phyloP scores from a whole-genome alignment of 176 grass and related monocot genomes.

The Bothriochloa decipiens region DNA sequence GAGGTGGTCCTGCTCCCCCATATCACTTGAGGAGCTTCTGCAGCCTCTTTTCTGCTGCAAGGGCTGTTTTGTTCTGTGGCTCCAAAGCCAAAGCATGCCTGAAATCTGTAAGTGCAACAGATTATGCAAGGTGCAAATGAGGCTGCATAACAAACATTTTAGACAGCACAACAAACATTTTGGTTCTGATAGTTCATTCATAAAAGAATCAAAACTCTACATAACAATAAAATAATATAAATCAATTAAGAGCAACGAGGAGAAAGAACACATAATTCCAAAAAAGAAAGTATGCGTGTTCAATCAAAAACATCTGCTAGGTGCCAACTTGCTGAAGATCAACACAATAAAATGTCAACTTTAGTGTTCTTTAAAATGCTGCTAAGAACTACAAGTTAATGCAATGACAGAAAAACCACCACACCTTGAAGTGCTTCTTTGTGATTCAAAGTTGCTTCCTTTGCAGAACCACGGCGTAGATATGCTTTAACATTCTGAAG shows the following conservation, averaged over 20 bases:
- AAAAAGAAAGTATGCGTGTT: not conserved
- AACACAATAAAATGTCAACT: constrained; percentile 22
- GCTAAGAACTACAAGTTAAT: constrained; percentile 20
- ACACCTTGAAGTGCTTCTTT: constrained; percentile 91
- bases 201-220: not conserved
- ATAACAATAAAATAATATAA: not conserved
- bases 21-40: constrained; percentile 65
- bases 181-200: not conserved
- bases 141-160: not conserved
- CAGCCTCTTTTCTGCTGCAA: constrained; percentile 78
- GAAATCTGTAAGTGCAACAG: constrained; percentile 68
- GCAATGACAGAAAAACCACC: constrained; percentile 36
- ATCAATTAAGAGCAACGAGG: not conserved
- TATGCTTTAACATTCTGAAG: constrained; percentile 94
- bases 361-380: constrained; percentile 26
- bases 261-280: not conserved
- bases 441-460: constrained; percentile 74
- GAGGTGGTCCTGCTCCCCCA: not conserved
- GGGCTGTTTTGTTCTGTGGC: constrained; percentile 92
- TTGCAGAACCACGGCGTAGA: constrained; percentile 79
- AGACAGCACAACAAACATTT: not conserved
- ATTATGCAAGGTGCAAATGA: constrained; percentile 9
- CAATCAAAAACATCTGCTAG: constrained; percentile 25
- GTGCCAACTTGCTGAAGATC: not conserved
- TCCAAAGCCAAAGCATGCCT: constrained; percentile 82